Conservation (phyloP, 345 rosid species). For the Firmiana major region DNA sequence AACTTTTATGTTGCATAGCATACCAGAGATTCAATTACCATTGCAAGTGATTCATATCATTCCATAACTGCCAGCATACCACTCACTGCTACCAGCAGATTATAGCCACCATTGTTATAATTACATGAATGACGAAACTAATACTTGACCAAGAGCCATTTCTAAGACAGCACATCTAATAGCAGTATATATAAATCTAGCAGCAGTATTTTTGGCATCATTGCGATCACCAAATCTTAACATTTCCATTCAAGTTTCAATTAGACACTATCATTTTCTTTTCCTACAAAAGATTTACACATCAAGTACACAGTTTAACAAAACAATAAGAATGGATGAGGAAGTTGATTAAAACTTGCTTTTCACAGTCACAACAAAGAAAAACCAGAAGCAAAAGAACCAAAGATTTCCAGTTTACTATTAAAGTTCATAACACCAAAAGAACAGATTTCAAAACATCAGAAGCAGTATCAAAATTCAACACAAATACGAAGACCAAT, state of each 20-base stretch:
- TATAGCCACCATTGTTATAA: neutral
- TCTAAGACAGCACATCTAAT: neutral
- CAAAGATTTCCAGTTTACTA: neutral
- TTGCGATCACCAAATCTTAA: neutral
- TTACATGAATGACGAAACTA: too few relatives aligned
- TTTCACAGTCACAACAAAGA: neutral
- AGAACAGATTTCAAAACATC: neutral
- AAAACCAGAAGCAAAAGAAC: neutral
- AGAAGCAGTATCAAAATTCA: neutral
- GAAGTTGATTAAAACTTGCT: neutral
- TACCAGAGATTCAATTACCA: neutral
- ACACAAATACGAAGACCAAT: neutral
- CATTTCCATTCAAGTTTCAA: neutral
- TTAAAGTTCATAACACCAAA: neutral
- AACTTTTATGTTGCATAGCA: neutral
- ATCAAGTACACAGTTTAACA: neutral
- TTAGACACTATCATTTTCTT: neutral
- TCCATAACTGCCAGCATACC: neutral
- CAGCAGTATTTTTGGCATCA: neutral
- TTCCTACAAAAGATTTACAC: neutral
- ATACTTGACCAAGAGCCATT: neutral
- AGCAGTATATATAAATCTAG: neutral
- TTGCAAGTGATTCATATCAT: neutral
- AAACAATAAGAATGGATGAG: neutral
- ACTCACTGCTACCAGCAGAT: neutral